phyloP scores from a whole-genome alignment of 805 yeast species.

The Wickerhamomyces hampshirensis region DNA sequence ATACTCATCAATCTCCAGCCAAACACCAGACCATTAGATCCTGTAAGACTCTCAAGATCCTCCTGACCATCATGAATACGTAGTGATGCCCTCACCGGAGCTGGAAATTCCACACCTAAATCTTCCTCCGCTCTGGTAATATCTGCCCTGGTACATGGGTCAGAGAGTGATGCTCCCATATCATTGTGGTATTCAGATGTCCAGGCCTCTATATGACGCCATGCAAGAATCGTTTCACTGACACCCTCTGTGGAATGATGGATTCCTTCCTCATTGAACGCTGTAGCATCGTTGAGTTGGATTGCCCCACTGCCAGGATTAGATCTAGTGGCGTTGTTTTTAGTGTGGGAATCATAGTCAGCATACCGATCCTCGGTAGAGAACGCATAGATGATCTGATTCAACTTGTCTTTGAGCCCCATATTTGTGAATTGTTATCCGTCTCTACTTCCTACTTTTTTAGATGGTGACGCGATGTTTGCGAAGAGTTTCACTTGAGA shows the following conservation, averaged over 20 bases:
- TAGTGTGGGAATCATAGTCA: constrained; percentile 48
- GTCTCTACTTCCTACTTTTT: too few species aligned
- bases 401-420: constrained; percentile 42
- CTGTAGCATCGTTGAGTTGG: constrained; percentile 22
- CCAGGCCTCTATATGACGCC: constrained; percentile 91
- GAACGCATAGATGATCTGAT: constrained; percentile 57
- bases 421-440: constrained; percentile 16
- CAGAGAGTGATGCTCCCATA: constrained; percentile 68
- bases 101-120: constrained; percentile 67
- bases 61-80: constrained; percentile 91
- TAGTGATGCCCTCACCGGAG: constrained; percentile 75
- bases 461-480: too few species aligned
- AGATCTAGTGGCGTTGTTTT: constrained; percentile 23
- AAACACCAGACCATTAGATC: constrained; percentile 66
- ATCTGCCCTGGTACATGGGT: constrained; percentile 77
- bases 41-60: constrained; percentile 64
- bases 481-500: too few species aligned
- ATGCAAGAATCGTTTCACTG: constrained; percentile 69
- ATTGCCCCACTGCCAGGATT: constrained; percentile 8
- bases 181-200: constrained; percentile 74
- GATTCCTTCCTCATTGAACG: constrained; percentile 20
- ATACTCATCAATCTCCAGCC: constrained; percentile 77
- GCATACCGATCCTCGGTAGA: constrained; percentile 69
- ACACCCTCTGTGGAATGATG: constrained; percentile 51
- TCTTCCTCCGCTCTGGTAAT: constrained; percentile 81